Conservation (phyloP, 352 stramenopile species). For the Pythium volutum region DNA sequence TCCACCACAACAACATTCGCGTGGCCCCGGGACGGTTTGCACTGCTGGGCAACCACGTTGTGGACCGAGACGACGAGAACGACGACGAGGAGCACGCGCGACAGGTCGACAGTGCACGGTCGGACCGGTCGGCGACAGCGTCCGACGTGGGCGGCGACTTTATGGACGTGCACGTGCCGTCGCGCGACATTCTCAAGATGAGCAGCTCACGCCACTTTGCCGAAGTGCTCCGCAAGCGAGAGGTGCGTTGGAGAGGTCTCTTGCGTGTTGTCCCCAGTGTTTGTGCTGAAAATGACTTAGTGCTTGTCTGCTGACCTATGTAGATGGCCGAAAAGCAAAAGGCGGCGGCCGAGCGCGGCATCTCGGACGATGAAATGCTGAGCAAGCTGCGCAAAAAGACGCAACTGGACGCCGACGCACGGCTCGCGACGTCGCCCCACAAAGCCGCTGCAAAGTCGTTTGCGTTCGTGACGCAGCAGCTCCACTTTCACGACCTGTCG, state of each 20-base stretch:
- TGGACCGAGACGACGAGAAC: constrained; percentile 17
- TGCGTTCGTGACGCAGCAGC: constrained; percentile 72
- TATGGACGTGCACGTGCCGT: constrained; percentile 62
- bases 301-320: not conserved
- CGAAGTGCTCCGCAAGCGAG: constrained; percentile 79
- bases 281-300: not conserved
- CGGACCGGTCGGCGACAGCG: constrained; percentile 41
- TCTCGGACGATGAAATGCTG: constrained; percentile 83
- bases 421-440: constrained; percentile 63
- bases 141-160: constrained; percentile 27
- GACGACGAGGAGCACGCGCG: not conserved
- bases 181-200: constrained; percentile 84
- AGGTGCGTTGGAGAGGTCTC: constrained; percentile 35
- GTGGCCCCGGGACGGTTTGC: constrained; percentile 33
- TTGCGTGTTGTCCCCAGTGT: not conserved
- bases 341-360: constrained; percentile 69
- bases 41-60: constrained; percentile 13
- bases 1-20: constrained; percentile 82
- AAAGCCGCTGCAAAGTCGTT: constrained; percentile 45
- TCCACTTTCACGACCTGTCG: constrained; percentile 66
- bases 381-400: constrained; percentile 74
- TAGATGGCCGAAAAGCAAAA: constrained; percentile 75
- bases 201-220: constrained; percentile 79
- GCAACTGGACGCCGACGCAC: constrained; percentile 61
- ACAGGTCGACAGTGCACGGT: constrained; percentile 47